phyloP scores from a whole-genome alignment of 2,329 filamentous ascomycete genomes.

The Diaporthe sp. region DNA sequence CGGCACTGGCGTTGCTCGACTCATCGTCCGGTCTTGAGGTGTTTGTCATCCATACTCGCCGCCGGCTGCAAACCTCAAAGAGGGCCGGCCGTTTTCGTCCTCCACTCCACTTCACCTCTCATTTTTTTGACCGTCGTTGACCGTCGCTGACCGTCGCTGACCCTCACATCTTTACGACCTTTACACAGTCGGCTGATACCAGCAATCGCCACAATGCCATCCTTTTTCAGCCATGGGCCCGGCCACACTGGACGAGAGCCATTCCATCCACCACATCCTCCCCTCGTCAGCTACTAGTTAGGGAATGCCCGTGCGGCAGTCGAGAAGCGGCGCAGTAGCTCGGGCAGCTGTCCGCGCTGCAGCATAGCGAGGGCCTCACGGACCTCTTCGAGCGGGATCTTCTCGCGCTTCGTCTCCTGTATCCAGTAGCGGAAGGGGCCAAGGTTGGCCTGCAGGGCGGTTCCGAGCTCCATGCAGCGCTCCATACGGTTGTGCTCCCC shows the following conservation, averaged over 20 bases:
- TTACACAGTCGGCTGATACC: too few species aligned
- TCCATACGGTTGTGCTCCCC: constrained; percentile 58
- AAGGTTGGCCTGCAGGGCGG: constrained; percentile 58
- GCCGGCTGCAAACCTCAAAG: not conserved
- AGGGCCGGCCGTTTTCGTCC: not conserved
- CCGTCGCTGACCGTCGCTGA: too few species aligned
- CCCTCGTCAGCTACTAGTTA: not conserved
- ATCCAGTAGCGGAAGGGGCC: constrained; percentile 65
- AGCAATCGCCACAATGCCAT: not conserved
- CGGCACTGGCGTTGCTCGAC: not conserved
- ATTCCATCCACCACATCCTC: not conserved
- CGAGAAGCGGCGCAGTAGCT: constrained; percentile 52
- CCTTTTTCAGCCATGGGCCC: not conserved
- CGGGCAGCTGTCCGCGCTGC: constrained; percentile 54
- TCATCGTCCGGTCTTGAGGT: not conserved
- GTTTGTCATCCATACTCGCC: not conserved
- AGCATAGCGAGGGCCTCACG: constrained; percentile 55
- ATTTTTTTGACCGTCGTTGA: not conserved
- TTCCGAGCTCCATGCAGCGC: constrained; percentile 59
- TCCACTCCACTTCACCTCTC: not conserved
- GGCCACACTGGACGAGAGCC: not conserved
- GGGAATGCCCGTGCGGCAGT: constrained; percentile 54
- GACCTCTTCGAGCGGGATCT: constrained; percentile 52
- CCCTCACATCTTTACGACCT: not conserved
- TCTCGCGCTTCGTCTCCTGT: constrained; percentile 56